Evolutionary conservation across 2,329 filamentous ascomycete genomes (phyloP).

Genomic region (Bisporella sp.): DNA sequence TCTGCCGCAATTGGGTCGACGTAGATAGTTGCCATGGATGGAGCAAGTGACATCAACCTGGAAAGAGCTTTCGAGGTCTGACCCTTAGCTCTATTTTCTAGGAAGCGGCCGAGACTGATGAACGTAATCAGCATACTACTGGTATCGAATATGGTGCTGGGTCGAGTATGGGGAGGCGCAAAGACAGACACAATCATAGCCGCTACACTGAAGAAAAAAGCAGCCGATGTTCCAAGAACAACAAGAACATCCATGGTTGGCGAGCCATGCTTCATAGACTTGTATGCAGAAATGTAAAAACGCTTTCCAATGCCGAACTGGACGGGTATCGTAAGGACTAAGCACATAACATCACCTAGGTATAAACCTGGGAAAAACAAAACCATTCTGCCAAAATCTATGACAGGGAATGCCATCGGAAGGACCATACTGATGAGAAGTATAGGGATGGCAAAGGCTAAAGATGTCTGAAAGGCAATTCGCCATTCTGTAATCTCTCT

Average conservation of each 20-base stretch:
- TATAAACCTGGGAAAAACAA: conserved; percentile 69
- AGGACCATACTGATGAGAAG: conserved; percentile 90
- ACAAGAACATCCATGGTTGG: conserved; percentile 98
- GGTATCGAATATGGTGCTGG: conserved; percentile 90
- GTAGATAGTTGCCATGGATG: conserved; percentile 96
- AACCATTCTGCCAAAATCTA: conserved; percentile 70
- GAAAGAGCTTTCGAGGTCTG: conserved; percentile 94
- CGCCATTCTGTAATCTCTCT: conserved; percentile 94
- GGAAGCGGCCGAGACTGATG: conserved; percentile 80
- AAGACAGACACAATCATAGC: conserved; percentile 79
- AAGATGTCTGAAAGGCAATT: conserved; percentile 68
- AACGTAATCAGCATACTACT: conserved; percentile 98
- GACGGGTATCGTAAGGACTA: conserved; percentile 80
- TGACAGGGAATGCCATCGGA: conserved; percentile 70
- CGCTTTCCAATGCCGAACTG: conserved; percentile 95
- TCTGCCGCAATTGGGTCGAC: conserved; percentile 88
- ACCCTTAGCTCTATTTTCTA: conserved; percentile 93
- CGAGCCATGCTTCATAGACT: conserved; percentile 81
- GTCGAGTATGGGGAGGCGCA: conserved; percentile 68
- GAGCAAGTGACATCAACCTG: conserved; percentile 88
- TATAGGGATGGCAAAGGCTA: conserved; percentile 81
- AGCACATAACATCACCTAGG: conserved; percentile 79
- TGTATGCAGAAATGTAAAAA: conserved; percentile 91
- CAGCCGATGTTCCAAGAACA: conserved; percentile 85
- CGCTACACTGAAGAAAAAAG: conserved; percentile 90